Conservation (phyloP, 2,329 filamentous ascomycete genomes). For the Bipolaris oryzae region DNA sequence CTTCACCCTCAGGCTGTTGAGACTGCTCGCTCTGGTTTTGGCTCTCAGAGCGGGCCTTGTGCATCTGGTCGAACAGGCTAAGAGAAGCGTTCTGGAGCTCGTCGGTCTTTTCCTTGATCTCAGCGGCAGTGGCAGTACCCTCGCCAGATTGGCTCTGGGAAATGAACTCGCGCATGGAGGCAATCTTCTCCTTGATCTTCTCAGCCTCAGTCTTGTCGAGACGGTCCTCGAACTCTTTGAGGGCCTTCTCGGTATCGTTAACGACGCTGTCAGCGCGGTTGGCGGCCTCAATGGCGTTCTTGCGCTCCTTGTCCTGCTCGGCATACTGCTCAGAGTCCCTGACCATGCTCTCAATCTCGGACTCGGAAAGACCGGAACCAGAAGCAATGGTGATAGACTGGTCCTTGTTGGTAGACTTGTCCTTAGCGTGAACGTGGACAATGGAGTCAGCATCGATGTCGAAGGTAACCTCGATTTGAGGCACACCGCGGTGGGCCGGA, state of each 20-base stretch:
- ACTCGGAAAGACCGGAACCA: constrained; percentile 92
- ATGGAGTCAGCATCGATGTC: constrained; percentile 98
- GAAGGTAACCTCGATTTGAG: constrained; percentile 97
- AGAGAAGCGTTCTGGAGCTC: constrained; percentile 95
- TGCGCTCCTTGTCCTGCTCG: constrained; percentile 94
- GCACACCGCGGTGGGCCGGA: constrained; percentile 92
- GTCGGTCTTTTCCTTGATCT: constrained; percentile 98
- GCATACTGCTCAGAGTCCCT: constrained; percentile 97
- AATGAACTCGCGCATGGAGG: constrained; percentile 82
- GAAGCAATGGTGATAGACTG: constrained; percentile 99
- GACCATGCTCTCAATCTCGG: constrained; percentile 97
- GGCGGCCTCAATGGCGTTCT: constrained; percentile 90
- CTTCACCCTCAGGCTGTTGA: constrained; percentile 59
- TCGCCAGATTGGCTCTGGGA: constrained; percentile 95
- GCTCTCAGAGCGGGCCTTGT: constrained; percentile 83
- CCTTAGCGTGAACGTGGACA: constrained; percentile 96
- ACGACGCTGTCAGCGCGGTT: constrained; percentile 96
- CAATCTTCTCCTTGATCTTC: constrained; percentile 91
- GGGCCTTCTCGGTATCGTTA: constrained; percentile 97
- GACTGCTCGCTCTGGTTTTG: constrained; percentile 52
- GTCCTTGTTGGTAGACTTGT: constrained; percentile 99
- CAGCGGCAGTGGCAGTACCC: constrained; percentile 79
- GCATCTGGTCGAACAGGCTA: constrained; percentile 99
- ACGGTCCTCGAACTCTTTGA: constrained; percentile 95
- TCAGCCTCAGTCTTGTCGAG: constrained; percentile 97